Base-by-base conservation (phyloP, 2,329 filamentous ascomycete species). In the Epichloe baconii region DNA sequence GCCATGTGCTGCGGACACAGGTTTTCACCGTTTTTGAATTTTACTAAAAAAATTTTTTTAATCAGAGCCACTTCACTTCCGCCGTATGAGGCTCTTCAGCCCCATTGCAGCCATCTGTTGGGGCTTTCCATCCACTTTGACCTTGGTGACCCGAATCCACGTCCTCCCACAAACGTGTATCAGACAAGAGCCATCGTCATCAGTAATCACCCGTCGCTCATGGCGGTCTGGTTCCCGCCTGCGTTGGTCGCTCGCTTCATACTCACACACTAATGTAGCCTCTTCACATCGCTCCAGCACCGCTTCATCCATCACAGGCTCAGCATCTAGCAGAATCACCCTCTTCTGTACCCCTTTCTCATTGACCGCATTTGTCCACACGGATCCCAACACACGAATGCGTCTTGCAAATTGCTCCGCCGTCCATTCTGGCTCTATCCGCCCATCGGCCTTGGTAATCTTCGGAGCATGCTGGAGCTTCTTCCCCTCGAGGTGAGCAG, bases 381-480 rank as follows among this genome's bases (percentile, higher is more conserved):
- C 64, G 4, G 79, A 70, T 0, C 82, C 82, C 14, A 91, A 68
- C 0, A 83, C 81, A 8, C 76, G 73, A 48, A 78, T 69, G 5
- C 78, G 73, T 5, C 76, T 71, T 5, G 69, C 62, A 15, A 90
- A 74, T 1, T 79, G 73, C 3, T 71, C 66, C n/a, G 73, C 68
- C 0, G 69, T 68, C 73, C 79, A 80, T 3, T 56, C 44, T 0
- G 43, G 44, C 75, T 82, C 68, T 7, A 95, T 67, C 53, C 80
- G 76, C 2, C 72, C 69, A 58, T 91, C 80, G 5, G 73, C 67
- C 51, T 83, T 77, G 1, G 68, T 78, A 53, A 95, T 79, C 62
- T 95, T 95, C 1, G 80, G 78, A 1, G 91, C 91, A 59, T 84
- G 77, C 26, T 50, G 52, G 2, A 65, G 58, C 12, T 44, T 45